These are phyloP conservation scores for Talaromyces ruber DNA, from an alignment of 495 filamentous ascomycete species.

Conservation along the genomic window DNA sequence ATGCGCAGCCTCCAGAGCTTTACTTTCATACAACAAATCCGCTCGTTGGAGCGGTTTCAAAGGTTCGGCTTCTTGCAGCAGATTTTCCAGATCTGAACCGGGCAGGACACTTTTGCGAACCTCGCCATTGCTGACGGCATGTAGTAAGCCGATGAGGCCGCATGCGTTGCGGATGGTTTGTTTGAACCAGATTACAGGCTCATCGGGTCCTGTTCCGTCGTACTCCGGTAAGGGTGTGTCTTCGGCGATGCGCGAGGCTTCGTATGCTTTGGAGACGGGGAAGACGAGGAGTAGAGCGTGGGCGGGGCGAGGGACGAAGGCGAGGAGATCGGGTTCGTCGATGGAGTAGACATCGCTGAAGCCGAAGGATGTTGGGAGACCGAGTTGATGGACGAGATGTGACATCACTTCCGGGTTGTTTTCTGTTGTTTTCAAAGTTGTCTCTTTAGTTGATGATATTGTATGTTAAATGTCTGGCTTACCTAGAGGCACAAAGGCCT, in stretches of 20 bases:
- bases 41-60: slow-evolving; percentile 49
- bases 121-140: slow-evolving; percentile 60
- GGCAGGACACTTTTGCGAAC: slow-evolving; percentile 32
- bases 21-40: slow-evolving; percentile 62
- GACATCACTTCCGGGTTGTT: slow-evolving; percentile 80
- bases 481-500: slow-evolving; percentile 45
- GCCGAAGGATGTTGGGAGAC: slow-evolving; percentile 53
- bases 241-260: slow-evolving; percentile 54
- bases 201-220: slow-evolving; percentile 36
- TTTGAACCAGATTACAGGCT: slow-evolving; percentile 78
- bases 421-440: slow-evolving; percentile 18
- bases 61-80: slow-evolving; percentile 36
- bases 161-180: slow-evolving; percentile 88
- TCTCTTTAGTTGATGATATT: not conserved
- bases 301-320: slow-evolving; percentile 75
- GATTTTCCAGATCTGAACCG: slow-evolving; percentile 35
- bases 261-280: slow-evolving; percentile 65
- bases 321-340: slow-evolving; percentile 67
- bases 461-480: slow-evolving; percentile 1
- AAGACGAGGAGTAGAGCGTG: slow-evolving; percentile 80
- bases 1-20: slow-evolving; percentile 64
- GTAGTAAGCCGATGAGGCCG: slow-evolving; percentile 74
- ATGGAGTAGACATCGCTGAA: slow-evolving; percentile 84
- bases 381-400: slow-evolving; percentile 64
- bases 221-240: slow-evolving; percentile 48